Conservation (phyloP, 805 yeast genomes). For the Naumovozyma baii region DNA sequence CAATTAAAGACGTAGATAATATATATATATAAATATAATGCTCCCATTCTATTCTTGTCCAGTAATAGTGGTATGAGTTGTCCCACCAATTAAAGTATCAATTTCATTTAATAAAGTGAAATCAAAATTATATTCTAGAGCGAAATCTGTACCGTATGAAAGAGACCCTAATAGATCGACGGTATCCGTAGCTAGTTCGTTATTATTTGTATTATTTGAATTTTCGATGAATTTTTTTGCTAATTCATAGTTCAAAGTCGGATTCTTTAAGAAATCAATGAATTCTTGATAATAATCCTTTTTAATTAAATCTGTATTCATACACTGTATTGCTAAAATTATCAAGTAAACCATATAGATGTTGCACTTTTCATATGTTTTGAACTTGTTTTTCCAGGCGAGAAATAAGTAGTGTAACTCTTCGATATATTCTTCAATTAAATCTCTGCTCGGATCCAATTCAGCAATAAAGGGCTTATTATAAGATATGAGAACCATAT, state of each 20-base stretch:
- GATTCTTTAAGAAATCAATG: constrained; percentile 13
- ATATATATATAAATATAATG: too few relatives aligned
- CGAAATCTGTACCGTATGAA: constrained; percentile 24
- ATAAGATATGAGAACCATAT: constrained; percentile 44
- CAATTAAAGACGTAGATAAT: too few relatives aligned
- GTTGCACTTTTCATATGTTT: constrained; percentile 17
- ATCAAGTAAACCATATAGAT: constrained; percentile 24
- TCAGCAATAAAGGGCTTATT: constrained; percentile 43
- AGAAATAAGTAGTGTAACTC: constrained; percentile 16
- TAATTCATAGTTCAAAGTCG: constrained; percentile 20
- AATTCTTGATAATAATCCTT: constrained; percentile 11
- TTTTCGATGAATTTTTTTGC: constrained; percentile 22
- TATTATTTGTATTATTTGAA: constrained; percentile 6
- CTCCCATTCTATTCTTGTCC: too few relatives aligned
- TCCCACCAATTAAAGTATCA: constrained; percentile 19
- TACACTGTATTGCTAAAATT: constrained; percentile 22
- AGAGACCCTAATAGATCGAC: constrained; percentile 21
- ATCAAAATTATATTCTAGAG: constrained; percentile 26
- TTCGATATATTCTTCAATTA: constrained; percentile 20
- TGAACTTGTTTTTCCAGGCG: constrained; percentile 14
- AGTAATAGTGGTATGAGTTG: too few relatives aligned
- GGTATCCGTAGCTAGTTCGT: constrained; percentile 13
- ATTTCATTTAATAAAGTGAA: constrained; percentile 25
- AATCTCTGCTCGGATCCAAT: constrained; percentile 10
- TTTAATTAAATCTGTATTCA: constrained; percentile 17